Evolutionary conservation across 495 filamentous ascomycete genomes (phyloP), one percentile per base, ranked within the genome.

Genomic region (Podospora conica): DNA sequence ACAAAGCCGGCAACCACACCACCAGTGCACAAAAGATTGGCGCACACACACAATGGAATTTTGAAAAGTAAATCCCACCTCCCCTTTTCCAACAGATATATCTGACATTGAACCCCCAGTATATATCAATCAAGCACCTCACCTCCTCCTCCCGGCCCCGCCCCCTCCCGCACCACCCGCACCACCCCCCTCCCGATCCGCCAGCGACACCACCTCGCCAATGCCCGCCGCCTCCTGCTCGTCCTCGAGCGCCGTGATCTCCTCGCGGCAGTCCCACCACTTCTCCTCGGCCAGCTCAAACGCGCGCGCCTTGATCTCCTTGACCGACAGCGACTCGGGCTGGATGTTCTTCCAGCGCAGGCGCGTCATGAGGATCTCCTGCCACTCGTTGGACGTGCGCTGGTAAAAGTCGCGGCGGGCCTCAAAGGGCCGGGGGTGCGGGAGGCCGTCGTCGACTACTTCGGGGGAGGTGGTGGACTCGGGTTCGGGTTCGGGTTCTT

Each of bases 251-350:
- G 88, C 90, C 65, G 87, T 90, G 67, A 98, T 90, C 78, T 98
- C 95, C 77, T 98, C 95, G 70, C 95, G 83, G 74, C 91, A 93
- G 81, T 97, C 95, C 95, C 95, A 98, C 95, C 95, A 98, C 73
- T 93, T 96, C 75, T 91, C 91, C 79, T 98, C 95, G 54, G 92
- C 92, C 64, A 88, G 81, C 68, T 90, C 87, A 74, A 97, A 98
- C 3, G 93, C 95, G 58, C 85, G 86, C 67, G 93, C 90, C 71
- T 93, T 91, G 65, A 97, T 83, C 79, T 97, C 95, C 80, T 98
- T 98, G 68, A 96, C 80, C 5, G 85, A 83, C 67, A 86, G 77
- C n/a, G 81, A 79, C 76, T 90, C 90, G 9, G 80, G 78, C 68
- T 83, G 78, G 58, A 83, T 76, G 10, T 81, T 83, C 72, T 84